These are phyloP conservation scores for Beauveria varroae DNA, from an alignment of 2,329 filamentous ascomycete species.

Conservation along the genomic window DNA sequence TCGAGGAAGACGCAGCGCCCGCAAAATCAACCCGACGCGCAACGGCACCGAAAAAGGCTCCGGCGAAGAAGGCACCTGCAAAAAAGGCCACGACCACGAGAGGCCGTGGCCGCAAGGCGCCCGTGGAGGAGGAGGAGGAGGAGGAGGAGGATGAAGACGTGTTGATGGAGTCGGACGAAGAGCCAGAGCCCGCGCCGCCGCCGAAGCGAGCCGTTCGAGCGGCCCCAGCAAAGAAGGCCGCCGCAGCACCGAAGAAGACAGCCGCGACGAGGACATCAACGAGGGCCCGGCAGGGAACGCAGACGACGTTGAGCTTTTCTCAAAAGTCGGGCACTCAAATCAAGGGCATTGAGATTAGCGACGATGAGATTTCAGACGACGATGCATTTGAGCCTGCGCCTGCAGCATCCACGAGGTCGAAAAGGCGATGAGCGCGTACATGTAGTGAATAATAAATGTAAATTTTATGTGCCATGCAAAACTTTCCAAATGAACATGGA, in stretches of 20 bases:
- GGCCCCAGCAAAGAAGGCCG: slow-evolving; percentile 11
- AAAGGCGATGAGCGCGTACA: slow-evolving; percentile 19
- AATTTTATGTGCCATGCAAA: background rate
- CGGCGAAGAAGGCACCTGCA: slow-evolving; percentile 38
- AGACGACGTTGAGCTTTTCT: slow-evolving; percentile 45
- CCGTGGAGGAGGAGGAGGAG: slow-evolving; percentile 26
- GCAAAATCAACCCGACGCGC: slow-evolving; percentile 30
- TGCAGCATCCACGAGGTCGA: slow-evolving; percentile 23
- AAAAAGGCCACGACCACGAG: slow-evolving; percentile 18
- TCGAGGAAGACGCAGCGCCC: slow-evolving; percentile 39
- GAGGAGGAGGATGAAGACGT: slow-evolving; percentile 32
- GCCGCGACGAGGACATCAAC: slow-evolving; percentile 19
- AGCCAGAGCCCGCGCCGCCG: slow-evolving; percentile 26
- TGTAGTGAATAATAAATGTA: background rate
- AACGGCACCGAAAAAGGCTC: slow-evolving; percentile 33
- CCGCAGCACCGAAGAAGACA: slow-evolving; percentile 9
- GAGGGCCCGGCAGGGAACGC: slow-evolving; percentile 38
- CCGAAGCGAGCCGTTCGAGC: slow-evolving; percentile 16
- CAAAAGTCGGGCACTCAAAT: slow-evolving; percentile 36
- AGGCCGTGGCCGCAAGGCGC: slow-evolving; percentile 30
- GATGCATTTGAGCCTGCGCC: slow-evolving; percentile 51
- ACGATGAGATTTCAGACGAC: slow-evolving; percentile 58
- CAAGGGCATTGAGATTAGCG: slow-evolving; percentile 51
- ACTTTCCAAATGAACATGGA: background rate
- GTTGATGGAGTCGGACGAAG: slow-evolving; percentile 47